A percentile compares a stretch with the other conserved stretches of the same genome.
Evolutionary conservation across 352 stramenopile genomes (phyloP).

Genomic region (Blastocystis sp.): DNA sequence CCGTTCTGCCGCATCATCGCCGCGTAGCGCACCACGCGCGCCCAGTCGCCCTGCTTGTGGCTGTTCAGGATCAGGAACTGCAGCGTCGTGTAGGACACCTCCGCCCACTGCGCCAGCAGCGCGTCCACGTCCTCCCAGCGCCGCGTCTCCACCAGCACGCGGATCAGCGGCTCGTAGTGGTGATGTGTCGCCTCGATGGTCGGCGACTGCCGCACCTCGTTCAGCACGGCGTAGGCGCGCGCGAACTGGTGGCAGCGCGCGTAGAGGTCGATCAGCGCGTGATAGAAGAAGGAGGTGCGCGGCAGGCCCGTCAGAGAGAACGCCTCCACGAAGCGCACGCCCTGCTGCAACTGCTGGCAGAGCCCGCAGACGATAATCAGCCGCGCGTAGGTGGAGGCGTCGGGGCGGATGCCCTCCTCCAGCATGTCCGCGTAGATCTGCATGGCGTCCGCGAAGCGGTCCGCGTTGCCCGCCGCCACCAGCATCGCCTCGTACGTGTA

Average conservation of each 20-base stretch:
- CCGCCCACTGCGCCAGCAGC: constrained; percentile 8
- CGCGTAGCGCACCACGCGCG: constrained; percentile 27
- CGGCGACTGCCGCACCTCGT: constrained; percentile 20
- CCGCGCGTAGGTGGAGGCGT: constrained; percentile 55
- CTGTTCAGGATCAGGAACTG: constrained; percentile 57
- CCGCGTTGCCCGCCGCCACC: constrained; percentile 46
- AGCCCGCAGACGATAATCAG: constrained; percentile 61
- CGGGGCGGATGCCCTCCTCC: constrained; percentile 31
- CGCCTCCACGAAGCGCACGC: constrained; percentile 10
- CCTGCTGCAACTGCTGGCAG: constrained; percentile 6
- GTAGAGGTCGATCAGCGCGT: constrained; percentile 67
- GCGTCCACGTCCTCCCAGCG: constrained; percentile 46
- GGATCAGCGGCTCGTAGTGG: constrained; percentile 63
- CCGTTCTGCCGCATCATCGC: constrained; percentile 25
- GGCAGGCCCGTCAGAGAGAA: neutral
- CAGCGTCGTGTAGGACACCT: constrained; percentile 29
- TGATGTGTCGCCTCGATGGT: constrained; percentile 52
- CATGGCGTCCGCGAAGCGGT: constrained; percentile 17
- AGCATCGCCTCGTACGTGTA: constrained; percentile 69
- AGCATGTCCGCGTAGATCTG: constrained; percentile 63
- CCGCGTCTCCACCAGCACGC: constrained; percentile 2
- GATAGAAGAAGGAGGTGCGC: constrained; percentile 66
- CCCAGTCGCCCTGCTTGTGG: constrained; percentile 13
- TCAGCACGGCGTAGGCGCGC: neutral
- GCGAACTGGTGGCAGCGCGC: constrained; percentile 1